phyloP scores from a whole-genome alignment of 2,329 filamentous ascomycete genomes.

The Ophiostoma ulmi region DNA sequence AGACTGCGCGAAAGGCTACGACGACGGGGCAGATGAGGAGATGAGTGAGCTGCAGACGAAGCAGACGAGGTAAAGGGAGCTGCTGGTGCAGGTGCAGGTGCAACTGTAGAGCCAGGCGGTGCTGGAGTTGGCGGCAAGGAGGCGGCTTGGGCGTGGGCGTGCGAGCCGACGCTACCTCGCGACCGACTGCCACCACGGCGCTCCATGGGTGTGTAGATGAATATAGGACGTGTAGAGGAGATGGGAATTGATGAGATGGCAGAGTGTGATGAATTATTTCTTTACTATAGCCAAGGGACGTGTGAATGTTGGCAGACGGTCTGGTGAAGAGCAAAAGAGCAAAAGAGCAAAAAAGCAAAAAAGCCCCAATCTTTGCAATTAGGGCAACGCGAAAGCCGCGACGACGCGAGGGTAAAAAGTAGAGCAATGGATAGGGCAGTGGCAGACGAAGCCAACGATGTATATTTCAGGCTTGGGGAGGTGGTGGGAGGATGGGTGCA shows the following conservation, averaged over 20 bases:
- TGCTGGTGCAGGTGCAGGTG: background rate
- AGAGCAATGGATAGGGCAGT: background rate
- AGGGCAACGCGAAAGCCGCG: background rate
- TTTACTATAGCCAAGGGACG: background rate
- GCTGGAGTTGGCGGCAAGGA: slow-evolving; percentile 14
- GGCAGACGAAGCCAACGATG: background rate
- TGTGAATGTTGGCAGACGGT: background rate
- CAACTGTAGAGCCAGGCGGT: no score
- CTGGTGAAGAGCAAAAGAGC: background rate
- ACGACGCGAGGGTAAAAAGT: background rate
- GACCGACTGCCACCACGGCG: slow-evolving; percentile 28
- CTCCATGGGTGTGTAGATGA: slow-evolving; percentile 24
- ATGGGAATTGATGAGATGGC: background rate
- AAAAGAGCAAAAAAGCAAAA: background rate
- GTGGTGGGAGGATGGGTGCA: background rate
- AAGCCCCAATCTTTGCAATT: slow-evolving; percentile 8
- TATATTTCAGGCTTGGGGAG: background rate
- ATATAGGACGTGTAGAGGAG: background rate
- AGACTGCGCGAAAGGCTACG: slow-evolving; percentile 2
- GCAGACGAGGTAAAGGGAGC: background rate
- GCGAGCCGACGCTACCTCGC: slow-evolving; percentile 24
- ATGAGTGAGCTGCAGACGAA: slow-evolving; percentile 31
- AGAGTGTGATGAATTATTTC: background rate
- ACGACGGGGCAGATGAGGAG: background rate
- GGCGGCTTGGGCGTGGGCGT: background rate